Conservation (phyloP, 305 asterid species). For the Fraxinus albicans region DNA sequence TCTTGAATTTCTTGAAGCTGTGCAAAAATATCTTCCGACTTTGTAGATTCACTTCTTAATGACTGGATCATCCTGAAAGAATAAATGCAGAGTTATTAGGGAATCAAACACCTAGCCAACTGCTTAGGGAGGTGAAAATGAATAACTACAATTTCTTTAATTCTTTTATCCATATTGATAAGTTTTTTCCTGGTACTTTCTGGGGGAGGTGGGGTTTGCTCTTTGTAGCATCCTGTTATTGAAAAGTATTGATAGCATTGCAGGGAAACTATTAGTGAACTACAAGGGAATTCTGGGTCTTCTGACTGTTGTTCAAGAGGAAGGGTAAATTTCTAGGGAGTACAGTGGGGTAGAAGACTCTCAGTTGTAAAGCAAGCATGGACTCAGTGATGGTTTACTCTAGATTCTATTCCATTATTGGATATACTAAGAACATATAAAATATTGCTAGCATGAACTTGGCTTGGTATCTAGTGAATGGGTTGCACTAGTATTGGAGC, state of each 20-base stretch:
- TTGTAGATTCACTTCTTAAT: slow-evolving; percentile 71
- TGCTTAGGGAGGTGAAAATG: slow-evolving; percentile 20
- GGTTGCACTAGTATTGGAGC: background rate
- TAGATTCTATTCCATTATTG: background rate
- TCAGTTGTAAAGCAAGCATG: background rate
- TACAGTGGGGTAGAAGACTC: background rate
- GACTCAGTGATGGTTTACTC: background rate
- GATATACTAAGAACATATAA: background rate
- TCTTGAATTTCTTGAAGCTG: slow-evolving; percentile 92
- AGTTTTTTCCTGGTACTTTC: background rate
- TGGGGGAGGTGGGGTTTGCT: background rate
- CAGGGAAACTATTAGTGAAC: background rate
- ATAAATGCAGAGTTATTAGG: slow-evolving; percentile 14
- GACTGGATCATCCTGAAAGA: slow-evolving; percentile 78
- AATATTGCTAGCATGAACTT: background rate
- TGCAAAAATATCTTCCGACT: slow-evolving; percentile 68
- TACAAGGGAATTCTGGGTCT: background rate
- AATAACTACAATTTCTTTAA: background rate
- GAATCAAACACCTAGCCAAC: slow-evolving; percentile 18
- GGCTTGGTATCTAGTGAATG: background rate
- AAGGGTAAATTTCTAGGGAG: background rate
- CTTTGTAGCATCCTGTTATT: background rate
- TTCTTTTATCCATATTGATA: background rate
- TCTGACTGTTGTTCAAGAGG: background rate
- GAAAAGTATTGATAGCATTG: background rate